Evolutionary conservation across 805 yeast species (phyloP).

Genomic region (Cyberlindnera suaveolens): DNA sequence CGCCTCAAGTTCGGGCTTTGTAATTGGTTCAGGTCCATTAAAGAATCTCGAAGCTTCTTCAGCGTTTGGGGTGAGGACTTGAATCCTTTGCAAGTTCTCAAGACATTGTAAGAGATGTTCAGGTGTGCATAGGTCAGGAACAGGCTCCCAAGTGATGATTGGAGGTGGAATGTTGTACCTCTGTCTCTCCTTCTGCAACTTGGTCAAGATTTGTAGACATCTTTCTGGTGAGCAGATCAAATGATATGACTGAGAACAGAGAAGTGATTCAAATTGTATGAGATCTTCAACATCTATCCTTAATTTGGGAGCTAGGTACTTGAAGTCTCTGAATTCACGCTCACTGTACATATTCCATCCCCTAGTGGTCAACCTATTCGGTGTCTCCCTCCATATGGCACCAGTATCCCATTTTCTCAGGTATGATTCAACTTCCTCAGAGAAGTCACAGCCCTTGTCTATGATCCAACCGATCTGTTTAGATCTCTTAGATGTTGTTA

Average conservation of each 20-base stretch:
- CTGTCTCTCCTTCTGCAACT: constrained; percentile 17
- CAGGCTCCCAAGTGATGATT: constrained; percentile 76
- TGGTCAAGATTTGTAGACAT: constrained; percentile 40
- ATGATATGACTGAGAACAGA: constrained; percentile 49
- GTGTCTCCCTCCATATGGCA: constrained; percentile 45
- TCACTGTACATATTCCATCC: constrained; percentile 75
- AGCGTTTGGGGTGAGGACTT: constrained; percentile 76
- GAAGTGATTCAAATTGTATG: constrained; percentile 29
- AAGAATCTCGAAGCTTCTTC: constrained; percentile 72
- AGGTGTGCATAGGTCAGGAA: constrained; percentile 66
- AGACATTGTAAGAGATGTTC: constrained; percentile 37
- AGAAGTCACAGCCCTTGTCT: constrained; percentile 80
- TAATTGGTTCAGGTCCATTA: constrained; percentile 38
- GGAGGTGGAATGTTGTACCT: constrained; percentile 15
- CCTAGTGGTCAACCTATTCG: constrained; percentile 58
- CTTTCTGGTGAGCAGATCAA: constrained; percentile 69
- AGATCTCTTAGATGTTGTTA: constrained; percentile 34
- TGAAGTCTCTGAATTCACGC: constrained; percentile 54
- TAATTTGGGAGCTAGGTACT: constrained; percentile 54
- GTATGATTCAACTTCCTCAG: constrained; percentile 35
- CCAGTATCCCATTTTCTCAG: constrained; percentile 61
- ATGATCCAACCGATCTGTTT: constrained; percentile 59
- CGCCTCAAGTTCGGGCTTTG: constrained; percentile 32
- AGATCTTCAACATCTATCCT: constrained; percentile 56
- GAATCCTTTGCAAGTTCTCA: constrained; percentile 37